Percentiles rank a stretch among this genome's conserved stretches.
phyloP scores from a whole-genome alignment of 2,329 filamentous ascomycete species.

The Aspergillus novofumigatus region DNA sequence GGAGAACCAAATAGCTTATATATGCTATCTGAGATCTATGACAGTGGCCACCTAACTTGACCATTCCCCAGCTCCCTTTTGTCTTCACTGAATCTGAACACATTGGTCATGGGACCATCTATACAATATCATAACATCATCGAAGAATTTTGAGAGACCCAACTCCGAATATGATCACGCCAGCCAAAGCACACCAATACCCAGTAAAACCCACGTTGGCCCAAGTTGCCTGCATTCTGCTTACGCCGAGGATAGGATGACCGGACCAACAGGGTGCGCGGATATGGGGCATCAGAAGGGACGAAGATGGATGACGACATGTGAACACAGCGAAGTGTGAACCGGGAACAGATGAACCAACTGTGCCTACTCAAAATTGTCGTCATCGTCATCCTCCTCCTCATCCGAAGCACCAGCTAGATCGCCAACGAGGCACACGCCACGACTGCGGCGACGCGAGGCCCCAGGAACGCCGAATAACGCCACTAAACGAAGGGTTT shows the following conservation, averaged over 20 bases:
- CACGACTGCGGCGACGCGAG: conserved; percentile 27
- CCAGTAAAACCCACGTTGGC: conserved; percentile 8
- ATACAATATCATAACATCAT: conserved; percentile 11
- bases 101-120: conserved; percentile 9
- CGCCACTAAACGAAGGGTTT: conserved; percentile 34
- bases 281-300: conserved; percentile 7
- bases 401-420: conserved; percentile 58
- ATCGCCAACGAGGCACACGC: conserved; percentile 45
- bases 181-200: conserved; percentile 12
- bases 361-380: conserved; percentile 23
- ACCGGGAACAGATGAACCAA: conserved; percentile 8
- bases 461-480: conserved; percentile 43
- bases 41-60: conserved; percentile 62
- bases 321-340: conserved; percentile 8
- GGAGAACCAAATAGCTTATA: background rate
- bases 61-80: conserved; percentile 36
- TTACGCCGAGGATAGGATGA: conserved; percentile 4
- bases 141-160: conserved; percentile 14
- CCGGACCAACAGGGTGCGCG: conserved; percentile 1
- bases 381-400: conserved; percentile 51
- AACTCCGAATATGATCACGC: conserved; percentile 17
- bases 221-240: conserved; percentile 5
- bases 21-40: background rate
- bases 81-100: conserved; percentile 8
- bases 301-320: conserved; percentile 14